These are phyloP conservation scores for Picochlorum sp. DNA, from an alignment of 139 green algal genomes.

Conservation along the genomic window DNA sequence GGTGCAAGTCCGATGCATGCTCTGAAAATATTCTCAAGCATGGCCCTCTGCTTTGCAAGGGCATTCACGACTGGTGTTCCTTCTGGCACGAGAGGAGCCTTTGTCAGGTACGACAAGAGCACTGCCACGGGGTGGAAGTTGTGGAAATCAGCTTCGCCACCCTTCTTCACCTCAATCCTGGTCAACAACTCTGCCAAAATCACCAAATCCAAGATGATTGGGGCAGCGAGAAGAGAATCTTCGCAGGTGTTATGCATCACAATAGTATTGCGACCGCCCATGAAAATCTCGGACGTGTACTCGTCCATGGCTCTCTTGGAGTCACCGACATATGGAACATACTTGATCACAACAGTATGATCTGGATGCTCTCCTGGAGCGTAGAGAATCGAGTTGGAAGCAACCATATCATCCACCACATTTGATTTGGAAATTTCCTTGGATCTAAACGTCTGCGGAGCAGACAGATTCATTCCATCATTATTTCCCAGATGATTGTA, in stretches of 20 bases:
- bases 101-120: slow-evolving; percentile 92
- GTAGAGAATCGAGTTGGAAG: slow-evolving; percentile 90
- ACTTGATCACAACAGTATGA: slow-evolving; percentile 99
- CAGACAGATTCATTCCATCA: slow-evolving; percentile 94
- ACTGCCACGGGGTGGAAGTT: slow-evolving; percentile 87
- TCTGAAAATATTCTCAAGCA: slow-evolving; percentile 96
- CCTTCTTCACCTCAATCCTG: slow-evolving; percentile 78
- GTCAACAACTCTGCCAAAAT: slow-evolving; percentile 91
- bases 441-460: slow-evolving; percentile 82
- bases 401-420: slow-evolving; percentile 99
- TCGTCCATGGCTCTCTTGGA: slow-evolving; percentile 98
- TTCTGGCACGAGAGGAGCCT: slow-evolving; percentile 78
- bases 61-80: slow-evolving; percentile 95
- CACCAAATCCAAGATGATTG: slow-evolving; percentile 97
- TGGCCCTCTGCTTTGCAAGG: slow-evolving; percentile 90
- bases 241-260: slow-evolving; percentile 99
- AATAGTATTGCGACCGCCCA: slow-evolving; percentile 94
- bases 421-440: slow-evolving; percentile 98
- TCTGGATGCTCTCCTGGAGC: slow-evolving; percentile 90
- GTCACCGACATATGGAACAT: slow-evolving; percentile 96
- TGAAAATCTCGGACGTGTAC: slow-evolving; percentile 95
- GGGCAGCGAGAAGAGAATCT: slow-evolving; percentile 93
- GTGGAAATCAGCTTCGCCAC: slow-evolving; percentile 64
- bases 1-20: slow-evolving; percentile 90
- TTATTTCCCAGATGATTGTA: slow-evolving; percentile 99